Conservation (phyloP, 106 monocot genomes). For the Amphibolis antarctica region DNA sequence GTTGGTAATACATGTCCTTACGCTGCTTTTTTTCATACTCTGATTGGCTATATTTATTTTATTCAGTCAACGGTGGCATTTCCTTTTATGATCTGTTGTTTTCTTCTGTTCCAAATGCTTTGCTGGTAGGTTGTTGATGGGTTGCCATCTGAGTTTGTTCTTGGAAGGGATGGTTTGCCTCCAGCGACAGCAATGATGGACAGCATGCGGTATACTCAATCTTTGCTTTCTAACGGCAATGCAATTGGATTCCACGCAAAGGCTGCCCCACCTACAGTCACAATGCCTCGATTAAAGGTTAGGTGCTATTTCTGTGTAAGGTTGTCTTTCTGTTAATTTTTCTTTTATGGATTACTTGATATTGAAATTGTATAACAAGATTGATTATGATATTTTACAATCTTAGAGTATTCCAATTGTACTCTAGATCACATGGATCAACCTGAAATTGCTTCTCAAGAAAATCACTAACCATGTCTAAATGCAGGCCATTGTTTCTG, state of each 20-base stretch:
- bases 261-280: slow-evolving; percentile 97
- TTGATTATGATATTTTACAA: too few relatives aligned
- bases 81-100: not conserved
- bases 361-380: too few relatives aligned
- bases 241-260: slow-evolving; percentile 79
- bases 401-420: too few relatives aligned
- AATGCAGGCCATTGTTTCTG: slow-evolving; percentile 88
- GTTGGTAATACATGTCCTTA: slow-evolving; percentile 30
- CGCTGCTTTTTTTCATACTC: too few relatives aligned
- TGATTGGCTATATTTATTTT: not conserved
- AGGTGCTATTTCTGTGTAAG: not conserved
- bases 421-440: too few relatives aligned
- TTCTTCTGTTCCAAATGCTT: not conserved
- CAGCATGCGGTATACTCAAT: slow-evolving; percentile 85
- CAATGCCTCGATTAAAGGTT: slow-evolving; percentile 95
- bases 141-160: slow-evolving; percentile 84
- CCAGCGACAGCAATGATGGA: slow-evolving; percentile 41
- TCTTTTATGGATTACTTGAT: too few relatives aligned
- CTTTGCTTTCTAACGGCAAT: slow-evolving; percentile 43
- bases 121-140: slow-evolving; percentile 84
- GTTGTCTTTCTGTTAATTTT: not conserved
- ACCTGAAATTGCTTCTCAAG: too few relatives aligned
- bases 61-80: not conserved
- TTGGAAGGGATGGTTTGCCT: slow-evolving; percentile 55
- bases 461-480: not conserved